Base-by-base conservation (phyloP, 2,329 filamentous ascomycete species). In the Sarocladium oryzae region DNA sequence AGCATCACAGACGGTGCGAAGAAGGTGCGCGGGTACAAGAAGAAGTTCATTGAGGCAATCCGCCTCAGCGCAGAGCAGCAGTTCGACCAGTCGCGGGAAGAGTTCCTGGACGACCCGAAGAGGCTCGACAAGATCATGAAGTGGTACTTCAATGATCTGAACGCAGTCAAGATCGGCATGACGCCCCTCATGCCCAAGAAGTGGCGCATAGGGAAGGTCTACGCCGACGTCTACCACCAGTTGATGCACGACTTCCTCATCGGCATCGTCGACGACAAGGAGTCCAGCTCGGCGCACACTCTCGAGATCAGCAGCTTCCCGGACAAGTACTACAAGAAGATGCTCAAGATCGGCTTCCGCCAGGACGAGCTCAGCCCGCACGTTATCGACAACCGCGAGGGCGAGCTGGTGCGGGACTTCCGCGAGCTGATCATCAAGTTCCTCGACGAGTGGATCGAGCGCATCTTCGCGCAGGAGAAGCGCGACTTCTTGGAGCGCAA, bases 131-230 rank as follows among this genome's bases (percentile, higher is more conserved):
- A 96, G 73, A 84, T 81, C 57, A 82, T 96, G 69, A 88, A 88
- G 62, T 99, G 93, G 93, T 99, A 84, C 69, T 99, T 97, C 73
- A 96, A 97, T 71, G 92, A 99, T 66, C 79, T 99, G 33, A 95
- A 95, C 67, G 90, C 89, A 3, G 92, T 96, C 63, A 90, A 92
- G 68, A 79, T 95, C 56, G 92, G 93, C 62, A 95, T 99, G 88
- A 82, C 87, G 54, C 81, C 82, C 24, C 76, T 99, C 50, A 91
- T 96, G 82, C 93, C 95, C 8, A 92, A 88, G 70, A 95, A 93
- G 68, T 99, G 93, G 93, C 91, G 86, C 64, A 96, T 99, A 45
- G 87, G 91, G 71, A 85, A 87, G 65, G 93, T 88, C 1, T 99
- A 95, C 67, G 86, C 84, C 54, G 81, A 87, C 61, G 91, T 95